Evolutionary conservation across 768 basidiomycete species (phyloP).

Genomic region (Rhodotorula paludigena): DNA sequence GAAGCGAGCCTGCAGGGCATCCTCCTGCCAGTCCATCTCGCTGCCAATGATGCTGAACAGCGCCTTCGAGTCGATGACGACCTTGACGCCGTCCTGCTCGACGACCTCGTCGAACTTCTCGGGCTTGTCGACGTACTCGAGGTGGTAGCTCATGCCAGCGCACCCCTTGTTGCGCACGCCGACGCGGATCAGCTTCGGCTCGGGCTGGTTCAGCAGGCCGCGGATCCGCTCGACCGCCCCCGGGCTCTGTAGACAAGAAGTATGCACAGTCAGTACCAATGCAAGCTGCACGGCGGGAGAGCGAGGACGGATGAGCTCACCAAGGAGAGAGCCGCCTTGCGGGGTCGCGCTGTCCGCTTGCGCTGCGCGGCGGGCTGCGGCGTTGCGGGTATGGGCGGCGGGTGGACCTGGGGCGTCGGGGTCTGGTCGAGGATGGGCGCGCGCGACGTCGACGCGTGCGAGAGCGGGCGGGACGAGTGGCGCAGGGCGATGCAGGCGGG

Average conservation of each 20-base stretch:
- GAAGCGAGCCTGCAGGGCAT: constrained; percentile 64
- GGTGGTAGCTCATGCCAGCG: constrained; percentile 80
- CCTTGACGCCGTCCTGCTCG: constrained; percentile 86
- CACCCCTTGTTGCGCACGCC: constrained; percentile 97
- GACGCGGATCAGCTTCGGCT: constrained; percentile 86
- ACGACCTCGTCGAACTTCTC: constrained; percentile 94
- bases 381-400: not conserved
- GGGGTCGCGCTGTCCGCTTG: constrained; percentile 52
- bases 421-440: constrained; percentile 20
- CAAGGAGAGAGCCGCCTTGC: constrained; percentile 71
- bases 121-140: constrained; percentile 88
- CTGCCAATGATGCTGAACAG: constrained; percentile 97
- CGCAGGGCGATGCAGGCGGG: not conserved
- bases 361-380: not conserved
- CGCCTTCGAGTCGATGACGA: constrained; percentile 93
- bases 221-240: constrained; percentile 67
- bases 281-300: rapidly evolving
- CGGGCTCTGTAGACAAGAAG: constrained; percentile 59
- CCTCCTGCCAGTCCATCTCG: constrained; percentile 98
- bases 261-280: not conserved
- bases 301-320: constrained; percentile 51
- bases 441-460: not conserved
- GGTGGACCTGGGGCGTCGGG: not conserved
- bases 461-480: constrained; percentile 5
- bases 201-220: constrained; percentile 62